Conservation (phyloP, 1,284 basidiomycete species). For the Sporisorium iseilematis-ciliati region DNA sequence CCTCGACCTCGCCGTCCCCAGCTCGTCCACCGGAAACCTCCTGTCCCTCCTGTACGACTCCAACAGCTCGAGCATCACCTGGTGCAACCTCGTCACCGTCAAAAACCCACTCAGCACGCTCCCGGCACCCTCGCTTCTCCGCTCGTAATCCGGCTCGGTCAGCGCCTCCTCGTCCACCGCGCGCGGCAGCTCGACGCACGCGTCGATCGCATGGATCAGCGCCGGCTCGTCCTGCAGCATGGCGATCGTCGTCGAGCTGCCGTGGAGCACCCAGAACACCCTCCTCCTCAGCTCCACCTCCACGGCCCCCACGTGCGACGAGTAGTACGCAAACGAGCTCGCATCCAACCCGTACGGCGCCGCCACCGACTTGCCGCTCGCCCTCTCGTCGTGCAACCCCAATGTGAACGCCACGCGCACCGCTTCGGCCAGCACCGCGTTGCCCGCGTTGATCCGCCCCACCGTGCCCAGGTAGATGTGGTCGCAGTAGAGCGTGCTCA, state of each 20-base stretch:
- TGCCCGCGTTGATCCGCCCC: slow-evolving; percentile 49
- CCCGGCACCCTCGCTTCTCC: slow-evolving; percentile 21
- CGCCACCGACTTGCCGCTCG: too few species aligned
- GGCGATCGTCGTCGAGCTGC: slow-evolving; percentile 55
- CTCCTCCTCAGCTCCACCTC: slow-evolving; percentile 52
- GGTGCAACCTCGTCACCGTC: slow-evolving; percentile 50
- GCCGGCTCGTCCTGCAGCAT: slow-evolving; percentile 54
- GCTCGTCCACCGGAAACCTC: slow-evolving; percentile 40
- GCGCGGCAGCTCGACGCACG: slow-evolving; percentile 48
- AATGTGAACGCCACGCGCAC: slow-evolving; percentile 51
- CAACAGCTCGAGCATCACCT: slow-evolving; percentile 50
- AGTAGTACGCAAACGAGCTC: slow-evolving; percentile 22
- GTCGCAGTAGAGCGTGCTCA: slow-evolving; percentile 58
- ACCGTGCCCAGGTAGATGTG: slow-evolving; percentile 60
- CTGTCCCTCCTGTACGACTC: slow-evolving; percentile 51
- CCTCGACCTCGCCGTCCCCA: slow-evolving; percentile 20
- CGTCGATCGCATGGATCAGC: slow-evolving; percentile 49
- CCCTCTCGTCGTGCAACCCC: slow-evolving; percentile 54
- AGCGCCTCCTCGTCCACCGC: slow-evolving; percentile 55
- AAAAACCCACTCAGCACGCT: slow-evolving; percentile 51
- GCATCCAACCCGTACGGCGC: slow-evolving; percentile 27
- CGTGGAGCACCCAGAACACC: slow-evolving; percentile 53
- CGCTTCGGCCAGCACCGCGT: slow-evolving; percentile 55
- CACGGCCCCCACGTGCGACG: slow-evolving; percentile 36
- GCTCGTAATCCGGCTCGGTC: slow-evolving; percentile 19